These are phyloP conservation scores for Scheffersomyces cryptocercus DNA, from an alignment of 1,139 yeast genomes.

Conservation along the genomic window DNA sequence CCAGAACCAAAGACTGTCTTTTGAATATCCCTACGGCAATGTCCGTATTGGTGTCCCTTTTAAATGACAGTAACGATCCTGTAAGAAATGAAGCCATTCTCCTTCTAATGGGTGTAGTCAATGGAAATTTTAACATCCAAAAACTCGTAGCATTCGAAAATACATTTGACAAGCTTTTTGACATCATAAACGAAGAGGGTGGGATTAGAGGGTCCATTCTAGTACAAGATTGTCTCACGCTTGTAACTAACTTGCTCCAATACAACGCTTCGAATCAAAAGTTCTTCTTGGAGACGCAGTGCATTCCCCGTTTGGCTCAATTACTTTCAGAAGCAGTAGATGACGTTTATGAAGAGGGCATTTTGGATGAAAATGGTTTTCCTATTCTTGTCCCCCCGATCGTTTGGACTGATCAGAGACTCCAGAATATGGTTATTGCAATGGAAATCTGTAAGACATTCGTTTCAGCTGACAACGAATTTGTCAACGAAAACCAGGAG, in stretches of 20 bases:
- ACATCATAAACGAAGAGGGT: slow-evolving; percentile 81
- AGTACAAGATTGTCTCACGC: slow-evolving; percentile 83
- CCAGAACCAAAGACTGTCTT: slow-evolving; percentile 72
- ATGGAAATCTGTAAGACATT: slow-evolving; percentile 75
- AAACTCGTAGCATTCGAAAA: slow-evolving; percentile 94
- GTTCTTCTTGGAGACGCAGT: slow-evolving; percentile 81
- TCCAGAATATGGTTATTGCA: slow-evolving; percentile 63
- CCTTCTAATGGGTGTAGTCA: slow-evolving; percentile 78
- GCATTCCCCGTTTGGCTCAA: slow-evolving; percentile 63
- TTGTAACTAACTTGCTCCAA: slow-evolving; percentile 69
- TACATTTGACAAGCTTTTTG: slow-evolving; percentile 79
- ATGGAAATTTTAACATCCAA: slow-evolving; percentile 84
- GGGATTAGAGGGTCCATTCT: slow-evolving; percentile 88
- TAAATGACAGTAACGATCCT: slow-evolving; percentile 82
- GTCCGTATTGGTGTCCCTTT: slow-evolving; percentile 66
- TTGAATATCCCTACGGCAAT: slow-evolving; percentile 77
- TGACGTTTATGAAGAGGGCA: slow-evolving; percentile 29
- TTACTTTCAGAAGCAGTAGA: slow-evolving; percentile 63
- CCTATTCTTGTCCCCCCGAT: slow-evolving; percentile 30
- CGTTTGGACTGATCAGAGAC: slow-evolving; percentile 73
- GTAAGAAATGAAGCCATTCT: slow-evolving; percentile 85
- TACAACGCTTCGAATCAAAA: slow-evolving; percentile 92
- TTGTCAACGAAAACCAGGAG: slow-evolving; percentile 60
- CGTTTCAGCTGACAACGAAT: slow-evolving; percentile 73
- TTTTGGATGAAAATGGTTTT: slow-evolving; percentile 5